Evolutionary conservation across 2,329 filamentous ascomycete species (phyloP), one percentile per base, ranked within the genome.

Genomic region (Beauveria australis): DNA sequence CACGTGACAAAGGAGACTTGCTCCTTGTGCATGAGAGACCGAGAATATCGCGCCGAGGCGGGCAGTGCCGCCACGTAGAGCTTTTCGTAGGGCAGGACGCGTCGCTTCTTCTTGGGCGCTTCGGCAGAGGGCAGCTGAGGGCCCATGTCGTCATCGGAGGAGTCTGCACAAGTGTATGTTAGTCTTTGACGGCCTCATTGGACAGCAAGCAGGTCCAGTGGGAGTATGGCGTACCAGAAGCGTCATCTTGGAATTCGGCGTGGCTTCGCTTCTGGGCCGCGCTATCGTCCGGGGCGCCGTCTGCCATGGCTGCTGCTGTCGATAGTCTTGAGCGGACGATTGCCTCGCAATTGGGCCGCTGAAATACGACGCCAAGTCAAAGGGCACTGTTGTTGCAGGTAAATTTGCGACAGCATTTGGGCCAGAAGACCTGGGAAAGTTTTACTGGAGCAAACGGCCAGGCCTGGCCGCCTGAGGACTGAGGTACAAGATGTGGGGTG

Each of bases 1-100:
- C 96, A 87, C 14, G 88, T 95, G 64, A 91, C 84, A 69, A 92
- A 97, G 61, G 89, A 84, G 54, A 99, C 77, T 75, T 96, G 92
- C 67, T 99, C 94, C 76, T 93, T 92, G 81, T 99, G 94, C 95
- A 99, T 99, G 69, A 99, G 80, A 51, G 94, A 97, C 71, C 92
- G 96, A 62, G 89, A 96, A 76, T 99, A 99, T 51, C 91, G 88
- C 43, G 81, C 70, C 22, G 91, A 89, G 55, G 84, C 84, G 5
- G 94, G 94, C 43, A 99, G 82, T 44, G 94, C 93, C 62, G 91
- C 90, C 64, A 97, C 79, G 75, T 97, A 97, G 68, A 97, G 86
- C 73, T 94, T 96, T 76, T 97, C 93, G 77, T 97, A 93, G 1
- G 91, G 91, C 2, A 99, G 85, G 67, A 90, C 90, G 68, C 92